These are phyloP conservation scores for Sphenostylis stenocarpa DNA, from an alignment of 306 rosid species.

Conservation along the genomic window DNA sequence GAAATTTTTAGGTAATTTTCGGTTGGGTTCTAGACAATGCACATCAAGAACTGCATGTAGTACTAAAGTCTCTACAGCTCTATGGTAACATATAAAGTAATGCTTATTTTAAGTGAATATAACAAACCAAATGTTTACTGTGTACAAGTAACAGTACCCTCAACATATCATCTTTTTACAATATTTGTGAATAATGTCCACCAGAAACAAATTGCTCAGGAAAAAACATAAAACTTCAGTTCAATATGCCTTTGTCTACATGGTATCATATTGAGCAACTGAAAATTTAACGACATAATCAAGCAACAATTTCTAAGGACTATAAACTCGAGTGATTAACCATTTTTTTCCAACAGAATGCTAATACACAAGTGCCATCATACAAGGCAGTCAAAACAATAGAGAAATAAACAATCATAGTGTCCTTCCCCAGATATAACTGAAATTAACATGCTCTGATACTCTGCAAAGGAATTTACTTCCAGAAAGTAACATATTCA, in stretches of 20 bases:
- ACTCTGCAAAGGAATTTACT: neutral
- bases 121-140: neutral
- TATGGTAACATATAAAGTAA: neutral
- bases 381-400: neutral
- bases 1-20: neutral
- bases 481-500: neutral
- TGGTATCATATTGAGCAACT: neutral
- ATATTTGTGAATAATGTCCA: neutral
- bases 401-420: constrained; percentile 38
- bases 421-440: constrained; percentile 15
- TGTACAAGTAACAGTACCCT: neutral
- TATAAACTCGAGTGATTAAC: neutral
- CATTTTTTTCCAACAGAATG: neutral
- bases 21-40: neutral
- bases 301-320: neutral
- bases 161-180: neutral
- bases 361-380: constrained; percentile 28
- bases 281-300: neutral
- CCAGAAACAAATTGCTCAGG: neutral
- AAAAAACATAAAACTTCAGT: neutral
- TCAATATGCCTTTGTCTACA: neutral
- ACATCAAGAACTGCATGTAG: neutral
- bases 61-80: neutral
- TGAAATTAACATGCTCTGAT: neutral
- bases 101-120: neutral